Evolutionary conservation across 140 eudicot genomes (phyloP), one percentile per base, ranked within the genome.

Genomic region (Stevia rebaudiana): DNA sequence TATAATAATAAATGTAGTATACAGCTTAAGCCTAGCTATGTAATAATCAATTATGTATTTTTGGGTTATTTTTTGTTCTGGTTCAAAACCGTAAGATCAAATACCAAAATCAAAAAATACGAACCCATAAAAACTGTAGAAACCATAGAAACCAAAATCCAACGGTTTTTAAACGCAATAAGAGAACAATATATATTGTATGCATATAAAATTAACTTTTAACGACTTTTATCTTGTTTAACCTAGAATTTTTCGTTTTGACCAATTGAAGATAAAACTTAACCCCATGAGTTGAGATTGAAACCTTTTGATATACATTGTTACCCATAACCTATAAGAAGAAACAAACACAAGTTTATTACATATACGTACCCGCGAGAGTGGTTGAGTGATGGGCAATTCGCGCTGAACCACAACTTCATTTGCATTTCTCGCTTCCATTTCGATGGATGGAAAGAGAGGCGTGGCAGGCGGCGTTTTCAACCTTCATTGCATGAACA

Each of bases 381-480:
- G 88, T 8, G 88, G 82, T 51, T 81, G 95, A 25, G 72, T 21
- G 66, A 87, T 79, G 69, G 95, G 88, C 55, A 87, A n/a, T 67
- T 87, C 95, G 22, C 84, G 69, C 42, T 87, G 91, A 62, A 81
- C 68, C 47, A 76, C 84, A 2, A 84, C 78, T 36, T 84, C 80
- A 0, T 79, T 75, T 3, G 70, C 77, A 62, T 81, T 71, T 67
- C 11, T 72, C 3, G 95, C 16, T 57, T 87, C 95, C 95, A 87
- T 79, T 65, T 87, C 95, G 43, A 87, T 82, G 21, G 95, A 87
- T 13, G 91, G 88, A 67, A 87, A 87, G 39, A 87, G 79, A 64
- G 95, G 95, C n/a, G 95, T 87, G 7, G 95, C 95, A 0, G 95
- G 95, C 15, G 95, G 95, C 22, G 95, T 83, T 78, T 87, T 87